phyloP scores from a whole-genome alignment of 495 filamentous ascomycete species.

The Friedmanniomyces simplex region DNA sequence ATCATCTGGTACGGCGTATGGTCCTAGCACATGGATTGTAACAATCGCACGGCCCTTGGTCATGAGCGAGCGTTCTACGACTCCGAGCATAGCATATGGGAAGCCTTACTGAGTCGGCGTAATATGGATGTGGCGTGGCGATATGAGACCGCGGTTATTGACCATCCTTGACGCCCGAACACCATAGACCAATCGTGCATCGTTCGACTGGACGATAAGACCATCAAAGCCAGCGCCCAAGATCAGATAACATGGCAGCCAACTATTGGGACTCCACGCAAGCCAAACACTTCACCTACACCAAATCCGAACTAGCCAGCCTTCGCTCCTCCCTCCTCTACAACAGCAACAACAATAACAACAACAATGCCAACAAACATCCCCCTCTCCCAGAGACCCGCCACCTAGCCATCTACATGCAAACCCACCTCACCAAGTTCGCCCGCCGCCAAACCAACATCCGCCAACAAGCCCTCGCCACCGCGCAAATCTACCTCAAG shows the following conservation, averaged over 20 bases:
- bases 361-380: constrained; percentile 52
- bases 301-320: constrained; percentile 62
- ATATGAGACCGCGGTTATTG: no score
- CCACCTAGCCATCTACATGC: constrained; percentile 84
- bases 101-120: no score
- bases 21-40: no score
- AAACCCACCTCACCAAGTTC: constrained; percentile 72
- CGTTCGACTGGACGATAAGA: not conserved
- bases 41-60: no score
- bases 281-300: constrained; percentile 79
- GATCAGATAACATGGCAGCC: constrained; percentile 84
- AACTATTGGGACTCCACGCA: constrained; percentile 97
- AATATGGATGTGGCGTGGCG: no score
- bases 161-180: not conserved
- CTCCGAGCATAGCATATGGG: no score
- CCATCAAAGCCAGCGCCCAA: not conserved
- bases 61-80: no score
- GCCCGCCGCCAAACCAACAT: constrained; percentile 59
- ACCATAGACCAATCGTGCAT: not conserved
- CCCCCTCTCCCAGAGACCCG: constrained; percentile 75
- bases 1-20: no score
- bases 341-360: constrained; percentile 45
- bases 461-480: constrained; percentile 86
- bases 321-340: constrained; percentile 64
- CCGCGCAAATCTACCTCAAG: constrained; percentile 87